Evolutionary conservation across 805 yeast genomes (phyloP).

Genomic region (Candida rishiriensis): DNA sequence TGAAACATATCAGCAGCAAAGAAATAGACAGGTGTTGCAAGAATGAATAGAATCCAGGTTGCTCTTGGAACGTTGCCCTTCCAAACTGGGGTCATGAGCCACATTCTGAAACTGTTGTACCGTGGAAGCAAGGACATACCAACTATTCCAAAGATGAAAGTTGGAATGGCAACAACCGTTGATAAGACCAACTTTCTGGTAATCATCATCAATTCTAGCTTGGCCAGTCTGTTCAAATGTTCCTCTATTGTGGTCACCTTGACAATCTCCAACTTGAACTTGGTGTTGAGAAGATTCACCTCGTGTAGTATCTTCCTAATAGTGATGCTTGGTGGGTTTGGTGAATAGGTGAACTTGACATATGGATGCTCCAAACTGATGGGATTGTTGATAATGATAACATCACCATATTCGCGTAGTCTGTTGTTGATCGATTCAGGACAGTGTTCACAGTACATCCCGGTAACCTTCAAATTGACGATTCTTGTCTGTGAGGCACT

Average conservation of each 20-base stretch:
- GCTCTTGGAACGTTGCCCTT: slow-evolving; percentile 55
- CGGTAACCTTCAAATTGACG: slow-evolving; percentile 51
- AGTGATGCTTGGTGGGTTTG: slow-evolving; percentile 48
- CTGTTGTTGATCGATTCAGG: slow-evolving; percentile 52
- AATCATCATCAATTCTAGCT: slow-evolving; percentile 43
- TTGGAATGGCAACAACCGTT: slow-evolving; percentile 52
- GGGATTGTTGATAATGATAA: slow-evolving; percentile 51
- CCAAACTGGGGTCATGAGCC: slow-evolving; percentile 63
- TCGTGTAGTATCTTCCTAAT: slow-evolving; percentile 51
- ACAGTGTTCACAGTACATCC: slow-evolving; percentile 71
- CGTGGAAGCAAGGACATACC: slow-evolving; percentile 57
- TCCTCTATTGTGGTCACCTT: slow-evolving; percentile 60
- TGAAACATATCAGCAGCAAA: slow-evolving; percentile 74
- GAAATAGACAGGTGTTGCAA: slow-evolving; percentile 71
- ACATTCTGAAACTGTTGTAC: slow-evolving; percentile 37
- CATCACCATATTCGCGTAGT: slow-evolving; percentile 50
- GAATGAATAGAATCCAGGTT: slow-evolving; percentile 60
- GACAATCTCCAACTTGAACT: slow-evolving; percentile 48
- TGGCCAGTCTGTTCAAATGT: slow-evolving; percentile 47
- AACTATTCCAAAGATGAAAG: slow-evolving; percentile 65
- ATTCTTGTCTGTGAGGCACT: slow-evolving; percentile 48
- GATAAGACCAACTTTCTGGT: slow-evolving; percentile 45
- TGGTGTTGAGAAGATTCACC: slow-evolving; percentile 40
- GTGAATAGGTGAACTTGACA: slow-evolving; percentile 62
- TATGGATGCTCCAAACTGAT: slow-evolving; percentile 52